Evolutionary conservation across 768 basidiomycete genomes (phyloP), one percentile per base, ranked within the genome.

Genomic region (Suillus sp.): DNA sequence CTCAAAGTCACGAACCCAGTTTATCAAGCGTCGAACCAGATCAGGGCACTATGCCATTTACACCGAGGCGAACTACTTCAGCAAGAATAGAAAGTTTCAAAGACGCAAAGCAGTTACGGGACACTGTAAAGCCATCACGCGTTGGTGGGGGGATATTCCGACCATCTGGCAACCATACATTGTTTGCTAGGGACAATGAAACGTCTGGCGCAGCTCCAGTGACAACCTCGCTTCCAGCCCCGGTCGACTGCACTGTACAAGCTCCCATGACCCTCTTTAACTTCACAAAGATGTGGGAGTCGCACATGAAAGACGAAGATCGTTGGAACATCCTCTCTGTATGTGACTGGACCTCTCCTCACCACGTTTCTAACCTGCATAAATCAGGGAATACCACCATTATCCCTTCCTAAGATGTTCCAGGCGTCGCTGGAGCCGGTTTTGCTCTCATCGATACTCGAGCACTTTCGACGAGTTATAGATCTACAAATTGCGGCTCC

Each of bases 141-240:
- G 82, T 86, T 3, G 86, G 89, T 0, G 91, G 90, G 9, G 91
- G 91, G 0, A 89, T 93, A 58, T 91, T 93, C 76, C 83, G 86
- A 32, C 75, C 80, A 3, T 81, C 85, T 14, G 92, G 91, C 1
- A 77, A 83, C 20, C 84, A 81, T 50, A 88, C 83, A 2, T 72
- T 92, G 11, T 83, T 92, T 64, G 69, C 79, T 18, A 77, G 74
- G 22, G 68, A 70, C 71, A 37, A 64, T 9, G 9, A 67, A 63
- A 42, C n/a, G 47, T 9, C 27, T 59, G 22, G 61, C 20, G 66
- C 30, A 51, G 55, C 64, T 45, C 34, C 59, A 20, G 53, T 32
- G 1, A 6, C 61, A 62, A 64, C 42, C 40, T 42, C 63, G 34
- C 20, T 38, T 25, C 14, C 63, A 43, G 63, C 27, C 32, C 54